phyloP scores from a whole-genome alignment of 2,329 filamentous ascomycete genomes.

The Colletotrichum eleusines region DNA sequence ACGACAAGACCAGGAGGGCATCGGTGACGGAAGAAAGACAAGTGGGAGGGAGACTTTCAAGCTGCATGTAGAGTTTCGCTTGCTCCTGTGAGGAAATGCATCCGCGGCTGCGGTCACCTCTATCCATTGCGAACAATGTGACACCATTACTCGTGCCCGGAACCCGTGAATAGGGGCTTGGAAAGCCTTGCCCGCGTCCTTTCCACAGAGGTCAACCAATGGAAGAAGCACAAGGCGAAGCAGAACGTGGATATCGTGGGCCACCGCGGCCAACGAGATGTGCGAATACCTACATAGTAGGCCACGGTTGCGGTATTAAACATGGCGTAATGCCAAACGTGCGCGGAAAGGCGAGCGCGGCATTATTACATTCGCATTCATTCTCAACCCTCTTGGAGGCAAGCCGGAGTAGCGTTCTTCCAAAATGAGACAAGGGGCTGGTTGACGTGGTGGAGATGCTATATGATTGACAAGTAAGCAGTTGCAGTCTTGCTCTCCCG shows the following conservation, averaged over 20 bases:
- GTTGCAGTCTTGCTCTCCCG: neutral
- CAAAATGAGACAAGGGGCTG: constrained; percentile 41
- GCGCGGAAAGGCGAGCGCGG: neutral
- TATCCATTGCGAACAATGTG: too few species aligned
- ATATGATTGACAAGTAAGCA: constrained; percentile 44
- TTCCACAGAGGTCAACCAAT: constrained; percentile 53
- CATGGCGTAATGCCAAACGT: neutral
- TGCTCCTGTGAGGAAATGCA: neutral
- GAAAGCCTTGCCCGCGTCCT: constrained; percentile 54
- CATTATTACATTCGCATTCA: neutral
- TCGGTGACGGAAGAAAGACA: too few species aligned
- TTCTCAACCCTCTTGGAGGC: too few species aligned
- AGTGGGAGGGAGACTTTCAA: too few species aligned
- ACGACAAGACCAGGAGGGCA: neutral
- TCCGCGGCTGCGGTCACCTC: neutral
- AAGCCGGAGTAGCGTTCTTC: neutral
- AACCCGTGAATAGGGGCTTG: too few species aligned
- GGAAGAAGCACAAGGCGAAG: constrained; percentile 38
- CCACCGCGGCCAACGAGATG: too few species aligned
- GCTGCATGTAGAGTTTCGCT: too few species aligned
- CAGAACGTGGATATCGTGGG: too few species aligned
- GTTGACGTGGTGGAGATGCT: constrained; percentile 45
- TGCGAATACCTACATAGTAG: too few species aligned
- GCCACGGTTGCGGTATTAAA: neutral
- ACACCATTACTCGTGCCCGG: too few species aligned